These are phyloP conservation scores for Plasmodium blacklocki DNA, from an alignment of 169 alveolate genomes.

Conservation along the genomic window DNA sequence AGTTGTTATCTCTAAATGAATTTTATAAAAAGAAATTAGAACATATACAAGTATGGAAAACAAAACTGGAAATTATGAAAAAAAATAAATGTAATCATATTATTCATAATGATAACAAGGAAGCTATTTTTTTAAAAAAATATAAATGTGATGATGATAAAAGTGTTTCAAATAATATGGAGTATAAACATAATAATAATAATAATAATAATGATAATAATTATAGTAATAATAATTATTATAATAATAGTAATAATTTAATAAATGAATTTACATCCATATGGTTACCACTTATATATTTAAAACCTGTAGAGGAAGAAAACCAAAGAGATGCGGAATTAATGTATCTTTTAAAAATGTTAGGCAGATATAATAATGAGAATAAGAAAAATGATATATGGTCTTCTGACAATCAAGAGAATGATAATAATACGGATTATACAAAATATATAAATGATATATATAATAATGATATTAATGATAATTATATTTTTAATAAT, in stretches of 20 bases:
- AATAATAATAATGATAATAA: neutral
- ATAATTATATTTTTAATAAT: too few relatives aligned
- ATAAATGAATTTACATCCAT: neutral
- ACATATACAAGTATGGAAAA: slow-evolving; percentile 30
- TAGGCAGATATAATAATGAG: slow-evolving; percentile 21
- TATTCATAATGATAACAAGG: too few relatives aligned
- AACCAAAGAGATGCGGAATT: slow-evolving; percentile 33
- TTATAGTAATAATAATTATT: neutral
- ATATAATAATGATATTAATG: too few relatives aligned
- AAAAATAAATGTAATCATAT: too few relatives aligned
- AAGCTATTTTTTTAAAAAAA: neutral
- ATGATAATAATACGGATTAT: too few relatives aligned
- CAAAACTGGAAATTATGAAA: slow-evolving; percentile 7
- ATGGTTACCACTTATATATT: slow-evolving; percentile 26
- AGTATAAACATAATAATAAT: neutral
- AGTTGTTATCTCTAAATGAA: slow-evolving; percentile 30
- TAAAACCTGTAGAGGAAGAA: slow-evolving; percentile 19
- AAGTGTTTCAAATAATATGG: neutral
- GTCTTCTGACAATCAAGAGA: too few relatives aligned
- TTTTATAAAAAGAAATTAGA: slow-evolving; percentile 54
- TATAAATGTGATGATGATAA: neutral
- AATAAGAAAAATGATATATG: too few relatives aligned
- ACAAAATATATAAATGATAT: too few relatives aligned
- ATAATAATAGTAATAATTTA: neutral
- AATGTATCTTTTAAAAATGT: slow-evolving; percentile 38